Base-by-base conservation (phyloP, 192 early-diverging fungal genomes). In the Piromyces sp. region DNA sequence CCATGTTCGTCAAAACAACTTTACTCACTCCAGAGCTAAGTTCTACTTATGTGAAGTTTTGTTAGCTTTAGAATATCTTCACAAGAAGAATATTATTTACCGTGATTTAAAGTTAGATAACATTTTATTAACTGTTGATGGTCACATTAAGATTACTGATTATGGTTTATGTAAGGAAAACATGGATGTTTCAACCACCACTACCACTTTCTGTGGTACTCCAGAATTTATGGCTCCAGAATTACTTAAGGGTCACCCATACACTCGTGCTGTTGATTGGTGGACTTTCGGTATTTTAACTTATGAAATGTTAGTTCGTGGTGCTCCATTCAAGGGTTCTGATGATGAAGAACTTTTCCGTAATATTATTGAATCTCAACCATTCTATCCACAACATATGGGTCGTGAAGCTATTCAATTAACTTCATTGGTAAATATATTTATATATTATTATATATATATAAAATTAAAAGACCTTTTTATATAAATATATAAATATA, bases 201-300 rank as follows among this genome's bases (percentile, higher is more conserved):
- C 97, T 7, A 94, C 93, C 79, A 98, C 96, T 6, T 98, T 98
- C 88, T 98, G 96, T 84, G 97, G 97, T 36, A 99, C 97, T 30
- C 96, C 96, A 19, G 97, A 99, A 86, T 99, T 97, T 83, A 99
- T 99, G 96, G 96, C 97, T 12, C 97, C 97, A 58, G 97, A 99
- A 87, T 97, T 99, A 80, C 88, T 99, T 31, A 87, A 93, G 81
- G 97, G 97, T 86, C 94, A 97, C 87, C 94, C 94, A 68, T 99
- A 99, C 85, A 94, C 93, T 17, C 91, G 94, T n/a, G 96, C 97
- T 5, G 96, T 97, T 3, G 97, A 99, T 87, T 99, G 97, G 97
- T 99, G 97, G 97, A 95, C 97, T 4, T 95, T 96, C 83, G 96
- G 96, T 30, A 89, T 97, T 30, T 89, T 98, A 85, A 85, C 97